Evolutionary conservation across 306 rosid genomes (phyloP), one percentile per base, ranked within the genome.

Genomic region (Rosa chinensis): DNA sequence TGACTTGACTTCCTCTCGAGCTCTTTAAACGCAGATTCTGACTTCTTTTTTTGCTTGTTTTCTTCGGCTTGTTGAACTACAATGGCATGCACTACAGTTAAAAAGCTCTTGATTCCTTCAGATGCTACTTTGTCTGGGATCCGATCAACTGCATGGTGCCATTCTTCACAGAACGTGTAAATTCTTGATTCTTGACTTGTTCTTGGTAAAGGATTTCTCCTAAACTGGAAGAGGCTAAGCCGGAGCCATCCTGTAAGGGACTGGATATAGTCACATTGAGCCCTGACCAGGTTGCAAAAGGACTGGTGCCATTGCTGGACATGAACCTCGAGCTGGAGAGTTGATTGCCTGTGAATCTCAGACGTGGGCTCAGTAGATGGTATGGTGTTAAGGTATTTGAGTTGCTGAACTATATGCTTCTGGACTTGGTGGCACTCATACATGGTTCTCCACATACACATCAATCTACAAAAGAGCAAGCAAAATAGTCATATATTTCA

Each of bases 391-490:
- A 95, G 90, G 81, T 91, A 95, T 79, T 93, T 91, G 59, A 95
- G 92, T 84, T 95, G 99, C 86, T 93, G 97, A 75, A 93, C 99
- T 48, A 95, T 93, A 81, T 95, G 99, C 78, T 85, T 91, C 79
- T 95, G 99, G 12, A 95, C 99, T 84, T 95, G 99, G 82, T 95
- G 99, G 82, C 94, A 90, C 82, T 93, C 97, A 18, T 95, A 95
- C 99, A 95, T 95, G 88, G 89, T 87, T 86, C 98, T 89, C 99
- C 99, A 95, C 98, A 93, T 95, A 86, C 98, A 86, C 97, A 89
- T 93, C 87, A 95, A 87, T 73, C 99, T 95, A 90, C 71, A 82
- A 76, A 56, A 59, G 37, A 37, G 49, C 66, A 67, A 72, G 77
- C 58, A 35, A 70, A 70, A 16, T 18, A 37, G 2, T 16, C 21